Percentiles rank a stretch among this genome's conserved stretches.
Evolutionary conservation across 1,284 basidiomycete genomes (phyloP).

Genomic region (Kalmanozyma brasiliensis): DNA sequence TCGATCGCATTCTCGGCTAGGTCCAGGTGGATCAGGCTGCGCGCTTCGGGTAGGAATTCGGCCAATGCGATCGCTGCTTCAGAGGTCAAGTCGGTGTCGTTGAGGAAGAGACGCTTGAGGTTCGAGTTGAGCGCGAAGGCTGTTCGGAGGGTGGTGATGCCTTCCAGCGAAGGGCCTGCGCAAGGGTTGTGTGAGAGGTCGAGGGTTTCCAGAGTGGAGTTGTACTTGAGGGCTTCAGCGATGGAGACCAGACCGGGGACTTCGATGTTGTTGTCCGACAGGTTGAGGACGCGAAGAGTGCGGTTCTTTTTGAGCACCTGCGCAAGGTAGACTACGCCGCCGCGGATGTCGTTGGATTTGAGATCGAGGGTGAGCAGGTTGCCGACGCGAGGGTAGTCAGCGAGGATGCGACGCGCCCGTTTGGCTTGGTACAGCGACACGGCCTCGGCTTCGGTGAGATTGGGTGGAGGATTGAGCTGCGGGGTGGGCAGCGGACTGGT

Average conservation of each 20-base stretch:
- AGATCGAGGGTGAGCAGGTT: slow-evolving; percentile 88
- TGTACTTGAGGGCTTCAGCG: slow-evolving; percentile 95
- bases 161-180: slow-evolving; percentile 84
- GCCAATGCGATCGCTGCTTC: slow-evolving; percentile 92
- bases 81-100: slow-evolving; percentile 82
- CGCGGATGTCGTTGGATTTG: slow-evolving; percentile 85
- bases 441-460: slow-evolving; percentile 49
- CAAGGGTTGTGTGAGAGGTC: slow-evolving; percentile 94
- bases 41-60: slow-evolving; percentile 92
- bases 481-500: slow-evolving; percentile 25
- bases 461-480: slow-evolving; percentile 19
- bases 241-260: slow-evolving; percentile 81
- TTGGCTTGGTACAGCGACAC: slow-evolving; percentile 51
- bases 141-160: slow-evolving; percentile 73
- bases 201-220: slow-evolving; percentile 89
- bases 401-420: slow-evolving; percentile 50
- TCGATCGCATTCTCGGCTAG: slow-evolving; percentile 74
- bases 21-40: slow-evolving; percentile 82
- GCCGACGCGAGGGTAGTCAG: slow-evolving; percentile 84
- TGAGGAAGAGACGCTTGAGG: slow-evolving; percentile 90
- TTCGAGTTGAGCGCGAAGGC: slow-evolving; percentile 92
- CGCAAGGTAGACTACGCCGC: slow-evolving; percentile 86
- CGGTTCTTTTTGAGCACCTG: slow-evolving; percentile 95
- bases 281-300: slow-evolving; percentile 90
- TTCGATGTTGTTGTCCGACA: slow-evolving; percentile 93